A percentile compares a stretch with the other conserved stretches of the same genome.
Evolutionary conservation across 176 grass and related monocot genomes (phyloP).

Genomic region (Puya raimondii): DNA sequence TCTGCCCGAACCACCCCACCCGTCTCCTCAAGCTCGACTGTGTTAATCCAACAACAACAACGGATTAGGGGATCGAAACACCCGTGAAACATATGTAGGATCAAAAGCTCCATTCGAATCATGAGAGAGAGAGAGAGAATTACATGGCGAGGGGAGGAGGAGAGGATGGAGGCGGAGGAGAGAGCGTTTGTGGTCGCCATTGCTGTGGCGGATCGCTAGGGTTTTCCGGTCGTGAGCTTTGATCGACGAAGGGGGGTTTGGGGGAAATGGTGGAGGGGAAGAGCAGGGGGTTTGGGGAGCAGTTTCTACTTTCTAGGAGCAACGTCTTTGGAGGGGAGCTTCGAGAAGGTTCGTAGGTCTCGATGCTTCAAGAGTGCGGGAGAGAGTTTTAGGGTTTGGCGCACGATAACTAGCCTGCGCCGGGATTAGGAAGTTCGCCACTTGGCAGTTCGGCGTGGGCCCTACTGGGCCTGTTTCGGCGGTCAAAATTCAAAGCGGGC

Average conservation of each 20-base stretch:
- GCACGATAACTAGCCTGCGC: background rate
- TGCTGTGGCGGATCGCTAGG: background rate
- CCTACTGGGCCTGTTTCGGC: too few species aligned
- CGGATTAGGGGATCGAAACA: background rate
- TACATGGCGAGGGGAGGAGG: constrained; percentile 36
- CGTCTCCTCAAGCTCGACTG: constrained; percentile 15
- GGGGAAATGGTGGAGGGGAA: background rate
- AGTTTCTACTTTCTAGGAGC: constrained; percentile 16
- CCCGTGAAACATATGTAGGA: background rate
- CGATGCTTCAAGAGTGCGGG: background rate
- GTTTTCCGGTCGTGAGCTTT: too few species aligned
- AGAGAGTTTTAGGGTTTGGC: constrained; percentile 4
- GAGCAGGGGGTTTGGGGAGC: constrained; percentile 18
- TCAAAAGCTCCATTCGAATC: background rate
- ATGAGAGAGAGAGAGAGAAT: constrained; percentile 1
- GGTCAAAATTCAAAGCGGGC: too few species aligned
- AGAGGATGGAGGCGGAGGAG: constrained; percentile 35
- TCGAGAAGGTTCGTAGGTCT: constrained; percentile 15
- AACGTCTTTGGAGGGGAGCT: background rate
- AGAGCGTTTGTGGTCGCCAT: constrained; percentile 55
- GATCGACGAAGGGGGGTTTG: background rate
- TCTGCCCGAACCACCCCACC: constrained; percentile 14
- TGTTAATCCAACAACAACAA: background rate
- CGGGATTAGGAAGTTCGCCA: too few species aligned
- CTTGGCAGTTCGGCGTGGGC: too few species aligned